Evolutionary conservation across 2,329 filamentous ascomycete species (phyloP).

Genomic region (Coniochaeta pulveracea): DNA sequence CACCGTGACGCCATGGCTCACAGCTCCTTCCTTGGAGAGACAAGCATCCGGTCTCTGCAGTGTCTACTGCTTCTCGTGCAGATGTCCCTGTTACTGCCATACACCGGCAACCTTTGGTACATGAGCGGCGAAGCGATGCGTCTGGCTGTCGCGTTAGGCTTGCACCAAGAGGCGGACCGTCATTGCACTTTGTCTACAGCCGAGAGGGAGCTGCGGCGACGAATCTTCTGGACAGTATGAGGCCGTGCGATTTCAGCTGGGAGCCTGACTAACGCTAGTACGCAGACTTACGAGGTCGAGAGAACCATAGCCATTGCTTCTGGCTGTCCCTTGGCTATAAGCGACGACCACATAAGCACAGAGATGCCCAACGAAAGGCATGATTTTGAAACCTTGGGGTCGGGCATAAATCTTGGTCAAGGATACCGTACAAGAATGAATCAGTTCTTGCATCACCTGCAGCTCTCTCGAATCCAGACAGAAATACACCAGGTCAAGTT

Average conservation of each 20-base stretch:
- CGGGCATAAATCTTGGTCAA: background rate
- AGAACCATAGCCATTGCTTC: slow-evolving; percentile 3
- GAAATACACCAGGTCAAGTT: slow-evolving; percentile 2
- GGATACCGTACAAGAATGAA: slow-evolving; percentile 1
- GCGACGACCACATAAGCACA: slow-evolving; percentile 3
- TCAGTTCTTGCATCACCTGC: slow-evolving; percentile 1
- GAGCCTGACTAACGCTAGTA: background rate
- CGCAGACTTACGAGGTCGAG: background rate
- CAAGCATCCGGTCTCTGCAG: slow-evolving; percentile 7
- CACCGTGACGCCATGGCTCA: slow-evolving; percentile 10
- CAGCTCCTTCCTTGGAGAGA: slow-evolving; percentile 5
- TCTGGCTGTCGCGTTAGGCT: slow-evolving; percentile 12
- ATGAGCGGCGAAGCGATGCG: slow-evolving; percentile 12
- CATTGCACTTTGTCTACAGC: background rate
- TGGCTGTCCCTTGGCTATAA: slow-evolving; percentile 2
- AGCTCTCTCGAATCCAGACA: slow-evolving; percentile 1
- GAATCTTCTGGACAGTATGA: slow-evolving; percentile 8
- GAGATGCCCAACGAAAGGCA: background rate
- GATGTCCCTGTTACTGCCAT: slow-evolving; percentile 10
- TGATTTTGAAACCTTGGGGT: background rate
- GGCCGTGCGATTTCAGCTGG: background rate
- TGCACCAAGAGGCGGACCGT: slow-evolving; percentile 11
- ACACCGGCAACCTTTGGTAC: slow-evolving; percentile 12
- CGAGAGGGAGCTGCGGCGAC: slow-evolving; percentile 5
- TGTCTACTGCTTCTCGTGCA: slow-evolving; percentile 11